phyloP scores from a whole-genome alignment of 2,329 filamentous ascomycete genomes.

The Hymenoscyphus repandus region DNA sequence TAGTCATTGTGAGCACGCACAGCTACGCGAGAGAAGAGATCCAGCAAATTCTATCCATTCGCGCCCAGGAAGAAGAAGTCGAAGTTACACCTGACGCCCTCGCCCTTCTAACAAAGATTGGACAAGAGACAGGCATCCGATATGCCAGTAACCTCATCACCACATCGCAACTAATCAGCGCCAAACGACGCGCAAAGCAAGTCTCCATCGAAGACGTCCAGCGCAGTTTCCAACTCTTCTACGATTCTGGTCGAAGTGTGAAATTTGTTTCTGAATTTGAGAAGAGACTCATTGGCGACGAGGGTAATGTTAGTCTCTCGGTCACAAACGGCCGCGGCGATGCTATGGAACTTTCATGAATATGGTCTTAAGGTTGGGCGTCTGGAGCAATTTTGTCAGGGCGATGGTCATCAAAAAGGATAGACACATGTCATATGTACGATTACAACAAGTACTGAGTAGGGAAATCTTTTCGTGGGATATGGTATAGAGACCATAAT shows the following conservation, averaged over 20 bases:
- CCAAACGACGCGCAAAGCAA: slow-evolving; percentile 80
- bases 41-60: slow-evolving; percentile 84
- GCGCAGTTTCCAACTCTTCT: slow-evolving; percentile 90
- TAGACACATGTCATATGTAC: slow-evolving; percentile 7
- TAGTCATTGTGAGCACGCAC: slow-evolving; percentile 94
- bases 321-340: slow-evolving; percentile 54
- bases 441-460: slow-evolving; percentile 14
- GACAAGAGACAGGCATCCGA: slow-evolving; percentile 81
- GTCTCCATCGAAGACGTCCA: slow-evolving; percentile 86
- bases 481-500: not conserved
- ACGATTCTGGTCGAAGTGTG: slow-evolving; percentile 81
- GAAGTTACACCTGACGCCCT: slow-evolving; percentile 86
- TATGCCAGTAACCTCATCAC: slow-evolving; percentile 99
- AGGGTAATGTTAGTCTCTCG: slow-evolving; percentile 71
- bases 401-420: slow-evolving; percentile 6
- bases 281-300: slow-evolving; percentile 85
- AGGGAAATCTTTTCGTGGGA: not conserved
- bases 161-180: slow-evolving; percentile 79
- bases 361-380: slow-evolving; percentile 8
- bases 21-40: slow-evolving; percentile 80
- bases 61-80: slow-evolving; percentile 93
- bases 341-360: slow-evolving; percentile 53
- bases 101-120: slow-evolving; percentile 91
- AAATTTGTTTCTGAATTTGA: slow-evolving; percentile 88
- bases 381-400: slow-evolving; percentile 8